Evolutionary conservation across 2,329 filamentous ascomycete genomes (phyloP).

Genomic region (Sclerotinia sclerotiorum): DNA sequence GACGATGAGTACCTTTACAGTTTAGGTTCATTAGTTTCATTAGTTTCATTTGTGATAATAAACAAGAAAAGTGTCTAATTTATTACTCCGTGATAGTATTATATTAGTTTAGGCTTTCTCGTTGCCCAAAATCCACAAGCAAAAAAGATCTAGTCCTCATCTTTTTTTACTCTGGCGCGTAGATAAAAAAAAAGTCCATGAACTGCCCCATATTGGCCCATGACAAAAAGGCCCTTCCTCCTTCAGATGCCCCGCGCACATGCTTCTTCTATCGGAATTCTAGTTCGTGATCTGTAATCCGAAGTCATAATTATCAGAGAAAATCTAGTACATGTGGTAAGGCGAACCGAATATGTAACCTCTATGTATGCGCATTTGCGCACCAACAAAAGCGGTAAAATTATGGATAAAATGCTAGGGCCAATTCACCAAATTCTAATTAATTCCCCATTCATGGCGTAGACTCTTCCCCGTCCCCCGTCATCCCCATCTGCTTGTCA

Average conservation of each 20-base stretch:
- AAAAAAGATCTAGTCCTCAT: conserved; percentile 7
- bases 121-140: not conserved
- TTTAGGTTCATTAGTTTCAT: not conserved
- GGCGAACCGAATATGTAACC: conserved; percentile 12
- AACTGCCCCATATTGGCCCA: conserved; percentile 13
- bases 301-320: not conserved
- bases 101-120: not conserved
- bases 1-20: not conserved
- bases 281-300: conserved; percentile 12
- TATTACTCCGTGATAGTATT: not conserved
- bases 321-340: conserved; percentile 6
- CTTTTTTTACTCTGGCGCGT: not conserved
- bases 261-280: conserved; percentile 10
- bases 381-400: conserved; percentile 8
- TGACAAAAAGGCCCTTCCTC: conserved; percentile 10
- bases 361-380: not conserved
- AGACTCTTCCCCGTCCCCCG: not conserved
- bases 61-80: not conserved
- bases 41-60: not conserved
- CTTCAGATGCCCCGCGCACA: conserved; percentile 13
- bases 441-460: not conserved
- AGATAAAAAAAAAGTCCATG: not conserved
- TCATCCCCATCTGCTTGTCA: not conserved
- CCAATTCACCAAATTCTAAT: not conserved
- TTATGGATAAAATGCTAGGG: conserved; percentile 3